Evolutionary conservation across 2,329 filamentous ascomycete species (phyloP).

Genomic region (Stachybotrys echinatus): DNA sequence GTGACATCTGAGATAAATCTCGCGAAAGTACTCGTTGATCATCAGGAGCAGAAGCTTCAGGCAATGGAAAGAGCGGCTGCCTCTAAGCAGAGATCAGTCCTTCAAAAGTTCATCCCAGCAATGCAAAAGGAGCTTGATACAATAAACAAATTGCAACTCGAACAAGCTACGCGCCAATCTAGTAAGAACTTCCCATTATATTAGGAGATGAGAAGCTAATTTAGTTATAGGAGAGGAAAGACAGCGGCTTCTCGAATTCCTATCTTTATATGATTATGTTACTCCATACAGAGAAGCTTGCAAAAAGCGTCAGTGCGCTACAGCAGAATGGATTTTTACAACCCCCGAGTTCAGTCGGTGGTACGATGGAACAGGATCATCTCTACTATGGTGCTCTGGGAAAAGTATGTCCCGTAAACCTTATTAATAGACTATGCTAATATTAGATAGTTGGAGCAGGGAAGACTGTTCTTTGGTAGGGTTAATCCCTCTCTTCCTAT

Average conservation of each 20-base stretch:
- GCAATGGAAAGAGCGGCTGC: background rate
- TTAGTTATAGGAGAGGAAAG: conserved; percentile 3
- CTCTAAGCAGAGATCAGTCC: background rate
- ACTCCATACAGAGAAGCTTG: conserved; percentile 18
- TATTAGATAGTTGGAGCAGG: conserved; percentile 16
- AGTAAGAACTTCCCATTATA: background rate
- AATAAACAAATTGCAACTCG: background rate
- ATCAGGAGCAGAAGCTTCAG: background rate
- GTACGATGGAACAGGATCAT: conserved; percentile 2
- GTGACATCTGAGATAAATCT: background rate
- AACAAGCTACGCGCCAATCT: background rate
- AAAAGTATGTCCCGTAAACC: conserved; percentile 16
- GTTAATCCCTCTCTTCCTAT: background rate
- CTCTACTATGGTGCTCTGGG: conserved; percentile 21
- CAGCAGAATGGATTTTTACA: conserved; percentile 19
- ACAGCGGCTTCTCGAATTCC: conserved; percentile 17
- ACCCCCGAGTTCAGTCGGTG: conserved; percentile 18
- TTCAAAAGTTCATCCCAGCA: background rate
- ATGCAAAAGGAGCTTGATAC: background rate
- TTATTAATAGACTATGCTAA: background rate
- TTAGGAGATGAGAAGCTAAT: background rate
- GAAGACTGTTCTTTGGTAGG: conserved; percentile 16
- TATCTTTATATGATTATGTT: conserved; percentile 19
- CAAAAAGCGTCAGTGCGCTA: conserved; percentile 18
- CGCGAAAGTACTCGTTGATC: background rate